Conservation (phyloP, 2,329 filamentous ascomycete genomes). For the Pezicula radicicola region DNA sequence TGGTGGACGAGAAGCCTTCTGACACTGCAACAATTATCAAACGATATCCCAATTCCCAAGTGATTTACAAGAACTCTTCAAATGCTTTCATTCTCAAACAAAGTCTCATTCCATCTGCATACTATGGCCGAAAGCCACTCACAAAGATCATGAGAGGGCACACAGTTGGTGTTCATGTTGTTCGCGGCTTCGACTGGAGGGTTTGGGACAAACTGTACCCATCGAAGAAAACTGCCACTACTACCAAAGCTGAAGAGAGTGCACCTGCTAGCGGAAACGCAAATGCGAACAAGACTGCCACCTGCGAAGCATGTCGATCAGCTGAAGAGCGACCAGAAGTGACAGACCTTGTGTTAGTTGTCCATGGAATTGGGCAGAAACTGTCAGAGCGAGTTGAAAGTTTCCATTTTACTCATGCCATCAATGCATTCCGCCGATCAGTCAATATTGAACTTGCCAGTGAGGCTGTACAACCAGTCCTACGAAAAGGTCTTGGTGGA, state of each 20-base stretch:
- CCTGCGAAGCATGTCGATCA: conserved; percentile 58
- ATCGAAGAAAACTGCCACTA: conserved; percentile 24
- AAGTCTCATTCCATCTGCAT: conserved; percentile 77
- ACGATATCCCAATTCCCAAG: conserved; percentile 71
- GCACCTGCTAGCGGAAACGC: conserved; percentile 13
- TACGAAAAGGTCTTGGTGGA: conserved; percentile 76
- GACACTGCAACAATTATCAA: conserved; percentile 32
- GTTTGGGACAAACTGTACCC: conserved; percentile 71
- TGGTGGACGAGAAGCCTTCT: conserved; percentile 21
- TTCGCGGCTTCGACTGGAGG: conserved; percentile 80
- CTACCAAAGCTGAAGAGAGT: conserved; percentile 27
- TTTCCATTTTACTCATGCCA: conserved; percentile 95
- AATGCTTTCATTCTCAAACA: conserved; percentile 86
- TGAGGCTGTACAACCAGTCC: conserved; percentile 68
- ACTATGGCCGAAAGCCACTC: conserved; percentile 78
- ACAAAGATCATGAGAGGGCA: conserved; percentile 76
- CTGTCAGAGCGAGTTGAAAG: conserved; percentile 92
- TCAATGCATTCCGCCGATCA: conserved; percentile 83
- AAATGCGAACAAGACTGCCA: conserved; percentile 10
- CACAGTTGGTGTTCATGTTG: conserved; percentile 80
- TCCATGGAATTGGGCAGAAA: conserved; percentile 96
- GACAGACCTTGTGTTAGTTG: conserved; percentile 84
- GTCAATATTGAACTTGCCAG: conserved; percentile 81
- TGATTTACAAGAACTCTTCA: conserved; percentile 77
- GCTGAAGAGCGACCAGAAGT: conserved; percentile 66